These are phyloP conservation scores for Parathielavia appendiculata DNA, from an alignment of 495 filamentous ascomycete species.

Conservation along the genomic window DNA sequence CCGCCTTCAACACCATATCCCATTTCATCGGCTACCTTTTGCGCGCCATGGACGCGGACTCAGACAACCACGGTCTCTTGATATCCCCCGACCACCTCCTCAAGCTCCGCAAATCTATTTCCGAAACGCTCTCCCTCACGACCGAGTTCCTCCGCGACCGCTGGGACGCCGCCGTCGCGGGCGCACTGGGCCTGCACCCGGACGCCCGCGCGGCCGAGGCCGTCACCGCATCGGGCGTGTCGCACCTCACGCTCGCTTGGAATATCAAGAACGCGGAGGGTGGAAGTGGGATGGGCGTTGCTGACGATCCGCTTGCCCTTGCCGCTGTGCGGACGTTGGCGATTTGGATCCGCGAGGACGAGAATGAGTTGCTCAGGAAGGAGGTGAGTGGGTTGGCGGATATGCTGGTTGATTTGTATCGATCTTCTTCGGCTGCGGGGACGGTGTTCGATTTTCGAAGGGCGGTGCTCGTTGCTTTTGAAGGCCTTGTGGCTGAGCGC, in stretches of 20 bases:
- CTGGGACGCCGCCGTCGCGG: slow-evolving; percentile 54
- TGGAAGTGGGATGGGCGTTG: slow-evolving; percentile 31
- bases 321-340: slow-evolving; percentile 49
- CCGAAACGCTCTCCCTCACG: slow-evolving; percentile 52
- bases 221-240: slow-evolving; percentile 26
- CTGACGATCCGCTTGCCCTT: slow-evolving; percentile 45
- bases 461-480: slow-evolving; percentile 50
- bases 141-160: slow-evolving; percentile 62
- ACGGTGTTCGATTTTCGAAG: slow-evolving; percentile 42
- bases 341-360: slow-evolving; percentile 60
- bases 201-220: slow-evolving; percentile 35
- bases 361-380: slow-evolving; percentile 48
- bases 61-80: slow-evolving; percentile 20
- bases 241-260: slow-evolving; percentile 47
- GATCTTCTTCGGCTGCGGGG: background rate
- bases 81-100: slow-evolving; percentile 53
- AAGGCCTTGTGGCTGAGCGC: slow-evolving; percentile 43
- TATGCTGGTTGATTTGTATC: slow-evolving; percentile 54
- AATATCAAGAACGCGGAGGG: slow-evolving; percentile 34
- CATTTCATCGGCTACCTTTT: slow-evolving; percentile 57
- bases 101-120: slow-evolving; percentile 52
- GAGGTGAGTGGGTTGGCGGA: slow-evolving; percentile 54
- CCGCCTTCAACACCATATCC: slow-evolving; percentile 54
- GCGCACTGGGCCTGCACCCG: slow-evolving; percentile 49
- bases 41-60: slow-evolving; percentile 38